A percentile compares a stretch with the other conserved stretches of the same genome.
These are phyloP conservation scores for Anthoceros angustus DNA, from an alignment of 225 moss, liverwort and hornwort genomes.

Conservation along the genomic window DNA sequence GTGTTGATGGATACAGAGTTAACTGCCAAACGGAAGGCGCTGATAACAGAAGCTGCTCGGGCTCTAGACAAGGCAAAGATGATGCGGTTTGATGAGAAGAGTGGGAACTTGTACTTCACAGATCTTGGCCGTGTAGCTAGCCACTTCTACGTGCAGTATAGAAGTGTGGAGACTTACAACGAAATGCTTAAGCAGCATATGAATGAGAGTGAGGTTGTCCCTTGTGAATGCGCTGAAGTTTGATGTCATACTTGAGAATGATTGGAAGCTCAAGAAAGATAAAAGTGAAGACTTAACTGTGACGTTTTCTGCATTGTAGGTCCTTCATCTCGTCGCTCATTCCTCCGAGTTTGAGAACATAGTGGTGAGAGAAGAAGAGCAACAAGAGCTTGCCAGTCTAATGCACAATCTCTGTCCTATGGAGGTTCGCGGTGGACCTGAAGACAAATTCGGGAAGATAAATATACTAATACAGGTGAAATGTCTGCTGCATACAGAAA, in stretches of 20 bases:
- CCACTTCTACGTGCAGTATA: constrained; percentile 96
- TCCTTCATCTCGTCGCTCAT: constrained; percentile 87
- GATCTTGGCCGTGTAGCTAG: constrained; percentile 97
- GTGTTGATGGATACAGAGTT: constrained; percentile 78
- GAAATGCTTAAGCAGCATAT: constrained; percentile 98
- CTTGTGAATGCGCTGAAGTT: constrained; percentile 6
- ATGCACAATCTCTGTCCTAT: constrained; percentile 65
- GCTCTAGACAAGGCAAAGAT: constrained; percentile 95
- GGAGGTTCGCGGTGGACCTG: constrained; percentile 89
- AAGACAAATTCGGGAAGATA: constrained; percentile 92
- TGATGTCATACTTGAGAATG: not conserved
- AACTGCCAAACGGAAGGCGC: constrained; percentile 64
- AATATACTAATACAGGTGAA: constrained; percentile 89
- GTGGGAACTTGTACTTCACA: constrained; percentile 88
- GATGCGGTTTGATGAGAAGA: constrained; percentile 98
- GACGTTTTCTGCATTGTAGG: constrained; percentile 22
- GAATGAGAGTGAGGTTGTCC: constrained; percentile 72
- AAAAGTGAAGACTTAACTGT: not conserved
- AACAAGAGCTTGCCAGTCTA: constrained; percentile 75
- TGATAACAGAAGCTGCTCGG: constrained; percentile 85
- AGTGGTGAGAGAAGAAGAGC: constrained; percentile 97
- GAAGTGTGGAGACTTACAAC: constrained; percentile 96
- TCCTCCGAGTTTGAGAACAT: constrained; percentile 99
- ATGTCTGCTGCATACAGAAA: not conserved
- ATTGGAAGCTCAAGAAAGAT: too few species aligned